A percentile compares a stretch with the other conserved stretches of the same genome.
Evolutionary conservation across 164 flowering plant genomes (phyloP).

Genomic region (Euptelea pleiosperma): DNA sequence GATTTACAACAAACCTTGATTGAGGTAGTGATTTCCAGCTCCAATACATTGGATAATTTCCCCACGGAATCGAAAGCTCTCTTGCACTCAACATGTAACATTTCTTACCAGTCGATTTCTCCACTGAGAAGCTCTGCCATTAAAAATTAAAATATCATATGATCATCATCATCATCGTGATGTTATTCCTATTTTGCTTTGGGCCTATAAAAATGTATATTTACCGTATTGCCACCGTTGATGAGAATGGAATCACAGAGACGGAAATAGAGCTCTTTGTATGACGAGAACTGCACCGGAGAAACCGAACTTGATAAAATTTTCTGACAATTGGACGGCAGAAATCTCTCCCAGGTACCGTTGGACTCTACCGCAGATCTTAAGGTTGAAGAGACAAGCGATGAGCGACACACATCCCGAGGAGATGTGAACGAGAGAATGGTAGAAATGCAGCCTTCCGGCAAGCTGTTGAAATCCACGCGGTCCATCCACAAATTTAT

Average conservation of each 20-base stretch:
- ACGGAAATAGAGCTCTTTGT: conserved; percentile 42
- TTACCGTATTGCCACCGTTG: conserved; percentile 51
- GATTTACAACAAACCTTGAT: conserved; percentile 49
- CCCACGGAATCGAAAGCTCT: conserved; percentile 45
- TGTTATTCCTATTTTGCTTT: neutral
- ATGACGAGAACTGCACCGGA: conserved; percentile 31
- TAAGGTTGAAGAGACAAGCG: conserved; percentile 21
- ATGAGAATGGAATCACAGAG: conserved; percentile 38
- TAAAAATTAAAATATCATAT: neutral
- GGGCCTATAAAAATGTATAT: neutral
- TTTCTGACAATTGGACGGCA: conserved; percentile 40
- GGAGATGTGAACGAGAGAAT: conserved; percentile 48
- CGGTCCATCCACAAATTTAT: too few species aligned
- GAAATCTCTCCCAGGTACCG: conserved; percentile 47
- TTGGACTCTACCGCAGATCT: conserved; percentile 35
- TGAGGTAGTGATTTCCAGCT: conserved; percentile 34
- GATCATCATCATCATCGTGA: neutral
- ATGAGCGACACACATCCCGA: conserved; percentile 33
- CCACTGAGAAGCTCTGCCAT: conserved; percentile 36
- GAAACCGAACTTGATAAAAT: conserved; percentile 29
- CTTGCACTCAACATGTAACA: conserved; percentile 40
- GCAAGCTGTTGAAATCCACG: conserved; percentile 18
- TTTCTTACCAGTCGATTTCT: conserved; percentile 34
- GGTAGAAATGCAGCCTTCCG: conserved; percentile 35
- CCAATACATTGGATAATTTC: conserved; percentile 40